A percentile compares a stretch with the other conserved stretches of the same genome.
These are phyloP conservation scores for Digitaria exilis DNA, from an alignment of 202 grass and related monocot genomes.

Conservation along the genomic window DNA sequence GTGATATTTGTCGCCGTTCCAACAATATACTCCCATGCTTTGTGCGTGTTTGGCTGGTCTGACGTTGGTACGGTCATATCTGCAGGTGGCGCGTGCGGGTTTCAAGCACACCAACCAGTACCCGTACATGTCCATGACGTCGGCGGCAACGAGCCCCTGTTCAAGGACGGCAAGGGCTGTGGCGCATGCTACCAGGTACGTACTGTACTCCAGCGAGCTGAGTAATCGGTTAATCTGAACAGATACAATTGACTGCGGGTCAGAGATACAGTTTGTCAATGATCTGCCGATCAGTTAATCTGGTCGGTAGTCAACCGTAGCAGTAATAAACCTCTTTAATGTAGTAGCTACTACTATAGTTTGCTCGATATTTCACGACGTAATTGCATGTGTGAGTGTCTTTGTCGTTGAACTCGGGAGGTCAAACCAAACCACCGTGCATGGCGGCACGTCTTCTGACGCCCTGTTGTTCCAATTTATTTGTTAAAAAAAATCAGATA, in stretches of 20 bases:
- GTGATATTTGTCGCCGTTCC: background rate
- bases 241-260: background rate
- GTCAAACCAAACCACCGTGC: background rate
- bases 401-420: background rate
- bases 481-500: slow-evolving; percentile 29
- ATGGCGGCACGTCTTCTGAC: background rate
- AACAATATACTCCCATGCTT: background rate
- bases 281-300: background rate
- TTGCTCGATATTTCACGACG: background rate
- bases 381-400: background rate
- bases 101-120: slow-evolving; percentile 55
- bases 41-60: background rate
- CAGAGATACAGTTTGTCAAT: no score
- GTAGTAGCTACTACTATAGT: background rate
- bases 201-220: background rate
- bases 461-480: background rate
- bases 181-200: slow-evolving; percentile 64
- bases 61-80: background rate
- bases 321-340: background rate
- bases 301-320: background rate
- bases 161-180: slow-evolving; percentile 59
- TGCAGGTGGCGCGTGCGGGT: slow-evolving; percentile 57
- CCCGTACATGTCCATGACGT: slow-evolving; percentile 57
- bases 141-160: slow-evolving; percentile 52
- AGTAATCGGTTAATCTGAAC: background rate